Evolutionary conservation across 139 green algal species (phyloP), one percentile per base, ranked within the genome.

Genomic region (Haematococcus lacustris): DNA sequence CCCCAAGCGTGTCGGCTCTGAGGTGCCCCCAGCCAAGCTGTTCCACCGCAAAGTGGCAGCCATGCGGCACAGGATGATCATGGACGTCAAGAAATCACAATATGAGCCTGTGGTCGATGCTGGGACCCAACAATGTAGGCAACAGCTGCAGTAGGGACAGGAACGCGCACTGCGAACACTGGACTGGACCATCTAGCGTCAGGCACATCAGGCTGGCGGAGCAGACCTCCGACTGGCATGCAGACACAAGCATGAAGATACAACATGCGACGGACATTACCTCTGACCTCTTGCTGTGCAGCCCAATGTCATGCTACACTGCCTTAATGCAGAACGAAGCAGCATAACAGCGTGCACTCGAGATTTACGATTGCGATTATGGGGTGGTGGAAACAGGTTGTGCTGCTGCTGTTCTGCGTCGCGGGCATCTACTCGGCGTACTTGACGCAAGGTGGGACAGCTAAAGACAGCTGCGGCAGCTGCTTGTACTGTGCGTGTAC

Each of bases 371-470:
- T 28, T 57, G 13, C 47, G 21, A 21, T 57, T 21, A 64, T 64
- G 53, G 53, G 23, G 26, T 9, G 53, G 23, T 4, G 30, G 13
- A 64, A 64, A 26, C 53, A 64, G 53, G 9, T 64, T 35, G 53
- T 26, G 13, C 71, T 82, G 34, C 77, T 94, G 32, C 28, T 89
- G 0, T 40, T 88, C 2, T 97, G 91, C 72, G 83, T 90, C 0
- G 79, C 51, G 3, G 94, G 93, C 23, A 98, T 98, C 43, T 98
- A 98, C 68, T 84, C 69, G 1, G 88, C 91, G 13, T 98, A 98
- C 79, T 78, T 98, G 0, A 98, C 94, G 0, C 91, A 97, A 68
- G 75, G 67, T 72, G 33, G 33, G 67, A 7, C 32, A 6, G 6
- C 7, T 68, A 17, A 33, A 25, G 5, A 50, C 30, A 23, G 32